A percentile compares a stretch with the other conserved stretches of the same genome.
These are phyloP conservation scores for Kluyveromyces sp. DNA, from an alignment of 1,139 yeast genomes.

Conservation along the genomic window DNA sequence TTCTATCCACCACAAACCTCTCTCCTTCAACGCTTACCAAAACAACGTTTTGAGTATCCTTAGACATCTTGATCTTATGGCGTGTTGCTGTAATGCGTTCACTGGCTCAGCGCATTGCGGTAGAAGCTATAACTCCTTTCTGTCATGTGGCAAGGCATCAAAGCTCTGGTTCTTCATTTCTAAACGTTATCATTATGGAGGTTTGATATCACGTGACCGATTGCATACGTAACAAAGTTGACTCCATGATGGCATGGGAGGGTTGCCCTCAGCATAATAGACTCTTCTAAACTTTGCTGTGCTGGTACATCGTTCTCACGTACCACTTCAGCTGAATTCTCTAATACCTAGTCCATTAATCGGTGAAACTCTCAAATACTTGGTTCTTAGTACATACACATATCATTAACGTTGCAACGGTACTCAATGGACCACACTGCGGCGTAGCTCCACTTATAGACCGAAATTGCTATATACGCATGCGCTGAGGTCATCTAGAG, in stretches of 20 bases:
- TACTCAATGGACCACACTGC: background rate
- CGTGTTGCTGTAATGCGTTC: no score
- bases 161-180: background rate
- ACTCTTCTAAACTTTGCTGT: no score
- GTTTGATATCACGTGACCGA: background rate
- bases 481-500: conserved; percentile 82
- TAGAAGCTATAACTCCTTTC: background rate
- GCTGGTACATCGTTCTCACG: no score
- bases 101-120: no score
- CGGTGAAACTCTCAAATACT: background rate
- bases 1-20: conserved; percentile 64
- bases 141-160: background rate
- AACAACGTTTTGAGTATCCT: conserved; percentile 36
- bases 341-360: no score
- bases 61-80: conserved; percentile 3
- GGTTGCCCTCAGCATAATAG: no score
- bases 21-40: conserved; percentile 71
- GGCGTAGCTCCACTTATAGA: conserved; percentile 10
- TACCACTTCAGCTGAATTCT: no score
- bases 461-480: conserved; percentile 83
- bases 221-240: background rate
- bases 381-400: background rate
- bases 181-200: background rate
- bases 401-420: background rate
- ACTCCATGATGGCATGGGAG: no score